Evolutionary conservation across 768 basidiomycete genomes (phyloP).

Genomic region (Pleurotus ostreatus): DNA sequence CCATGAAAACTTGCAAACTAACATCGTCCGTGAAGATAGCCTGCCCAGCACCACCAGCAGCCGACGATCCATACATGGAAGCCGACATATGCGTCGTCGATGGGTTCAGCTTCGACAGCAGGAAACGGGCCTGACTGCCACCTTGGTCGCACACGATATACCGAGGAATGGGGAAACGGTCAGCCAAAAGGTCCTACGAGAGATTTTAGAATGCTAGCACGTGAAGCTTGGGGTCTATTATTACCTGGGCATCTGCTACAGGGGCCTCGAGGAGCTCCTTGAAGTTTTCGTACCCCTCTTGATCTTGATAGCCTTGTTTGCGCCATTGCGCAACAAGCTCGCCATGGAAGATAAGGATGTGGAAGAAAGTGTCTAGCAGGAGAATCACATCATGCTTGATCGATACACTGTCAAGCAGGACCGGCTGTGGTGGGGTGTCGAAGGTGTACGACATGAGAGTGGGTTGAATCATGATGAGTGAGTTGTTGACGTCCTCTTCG

Average conservation of each 20-base stretch:
- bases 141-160: slow-evolving; percentile 99
- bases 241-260: slow-evolving; percentile 82
- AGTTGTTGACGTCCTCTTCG: slow-evolving; percentile 98
- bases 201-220: background rate
- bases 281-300: slow-evolving; percentile 98
- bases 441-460: slow-evolving; percentile 98
- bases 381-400: slow-evolving; percentile 97
- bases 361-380: slow-evolving; percentile 98
- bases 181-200: slow-evolving; percentile 81
- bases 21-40: slow-evolving; percentile 99
- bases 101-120: slow-evolving; percentile 93
- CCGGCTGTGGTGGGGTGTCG: slow-evolving; percentile 88
- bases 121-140: slow-evolving; percentile 96
- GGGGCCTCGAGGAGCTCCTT: slow-evolving; percentile 89
- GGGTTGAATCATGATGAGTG: slow-evolving; percentile 99
- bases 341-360: slow-evolving; percentile 99
- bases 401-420: slow-evolving; percentile 94
- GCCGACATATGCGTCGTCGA: slow-evolving; percentile 96
- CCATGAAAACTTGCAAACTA: slow-evolving; percentile 96
- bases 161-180: slow-evolving; percentile 95
- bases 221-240: background rate
- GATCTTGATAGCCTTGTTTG: slow-evolving; percentile 97
- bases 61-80: slow-evolving; percentile 81
- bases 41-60: slow-evolving; percentile 68
- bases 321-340: slow-evolving; percentile 97